Evolutionary conservation across 2,329 filamentous ascomycete species (phyloP).

Genomic region (Alternaria rosae): DNA sequence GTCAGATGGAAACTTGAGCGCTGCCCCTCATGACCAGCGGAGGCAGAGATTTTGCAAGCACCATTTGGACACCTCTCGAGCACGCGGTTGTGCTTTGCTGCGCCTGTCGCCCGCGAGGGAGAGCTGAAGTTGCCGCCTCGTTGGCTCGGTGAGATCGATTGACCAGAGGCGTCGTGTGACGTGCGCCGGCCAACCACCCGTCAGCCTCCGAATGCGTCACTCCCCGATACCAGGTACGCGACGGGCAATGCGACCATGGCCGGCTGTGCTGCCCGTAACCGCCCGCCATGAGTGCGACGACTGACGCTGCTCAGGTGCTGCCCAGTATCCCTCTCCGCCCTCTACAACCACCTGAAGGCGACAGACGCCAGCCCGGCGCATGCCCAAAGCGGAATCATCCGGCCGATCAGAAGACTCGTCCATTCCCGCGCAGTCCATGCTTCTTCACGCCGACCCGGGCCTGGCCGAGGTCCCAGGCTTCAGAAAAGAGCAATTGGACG

Average conservation of each 20-base stretch:
- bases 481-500: constrained; percentile 41
- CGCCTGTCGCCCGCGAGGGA: constrained; percentile 2
- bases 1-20: constrained; percentile 9
- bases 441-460: constrained; percentile 37
- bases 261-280: constrained; percentile 13
- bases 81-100: background rate
- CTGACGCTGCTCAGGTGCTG: constrained; percentile 25
- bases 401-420: constrained; percentile 17
- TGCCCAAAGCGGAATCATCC: constrained; percentile 28
- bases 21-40: constrained; percentile 18
- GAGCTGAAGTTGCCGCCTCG: background rate
- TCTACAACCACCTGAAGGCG: constrained; percentile 9
- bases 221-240: constrained; percentile 36
- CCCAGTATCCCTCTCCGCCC: constrained; percentile 2
- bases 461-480: constrained; percentile 46
- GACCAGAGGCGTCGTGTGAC: constrained; percentile 23
- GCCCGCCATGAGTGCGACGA: constrained; percentile 28
- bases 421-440: constrained; percentile 33
- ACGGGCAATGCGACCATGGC: constrained; percentile 15
- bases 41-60: constrained; percentile 19
- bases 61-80: background rate
- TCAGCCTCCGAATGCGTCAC: constrained; percentile 41
- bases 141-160: constrained; percentile 6
- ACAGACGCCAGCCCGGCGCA: constrained; percentile 11
- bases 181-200: constrained; percentile 26